These are phyloP conservation scores for Coemansia erecta DNA, from an alignment of 192 early-diverging fungal species.

Conservation along the genomic window DNA sequence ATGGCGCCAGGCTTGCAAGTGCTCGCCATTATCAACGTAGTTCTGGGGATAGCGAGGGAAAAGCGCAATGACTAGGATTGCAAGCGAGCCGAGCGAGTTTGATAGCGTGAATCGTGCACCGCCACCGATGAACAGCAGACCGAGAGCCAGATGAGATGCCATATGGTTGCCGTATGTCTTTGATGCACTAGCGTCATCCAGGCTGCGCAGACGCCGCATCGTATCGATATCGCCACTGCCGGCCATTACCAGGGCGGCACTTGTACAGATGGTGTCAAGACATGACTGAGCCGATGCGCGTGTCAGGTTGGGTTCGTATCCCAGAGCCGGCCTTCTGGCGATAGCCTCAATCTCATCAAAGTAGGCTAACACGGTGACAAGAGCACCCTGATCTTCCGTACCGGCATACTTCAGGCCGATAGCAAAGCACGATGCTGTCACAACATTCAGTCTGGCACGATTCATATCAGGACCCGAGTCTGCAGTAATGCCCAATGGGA, in stretches of 20 bases:
- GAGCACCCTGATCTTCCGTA: conserved; percentile 25
- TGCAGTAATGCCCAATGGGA: conserved; percentile 9
- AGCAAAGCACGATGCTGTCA: conserved; percentile 39
- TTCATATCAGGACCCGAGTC: conserved; percentile 15
- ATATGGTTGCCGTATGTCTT: conserved; percentile 49
- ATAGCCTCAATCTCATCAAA: conserved; percentile 32
- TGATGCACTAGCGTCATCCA: conserved; percentile 44
- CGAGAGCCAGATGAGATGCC: conserved; percentile 48
- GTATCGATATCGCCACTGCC: conserved; percentile 74
- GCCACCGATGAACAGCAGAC: conserved; percentile 41
- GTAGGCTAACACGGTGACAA: conserved; percentile 17
- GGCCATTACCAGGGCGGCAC: conserved; percentile 72
- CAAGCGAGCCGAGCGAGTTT: conserved; percentile 26
- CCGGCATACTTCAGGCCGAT: conserved; percentile 41
- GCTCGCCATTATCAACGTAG: conserved; percentile 38
- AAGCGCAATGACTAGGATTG: conserved; percentile 33
- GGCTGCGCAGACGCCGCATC: conserved; percentile 56
- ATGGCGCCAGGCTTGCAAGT: conserved; percentile 52
- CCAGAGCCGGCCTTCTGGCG: conserved; percentile 13
- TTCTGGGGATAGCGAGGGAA: conserved; percentile 46
- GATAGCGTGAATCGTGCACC: conserved; percentile 47
- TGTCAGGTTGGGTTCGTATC: conserved; percentile 56
- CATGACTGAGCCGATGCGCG: conserved; percentile 61
- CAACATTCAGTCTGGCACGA: conserved; percentile 29
- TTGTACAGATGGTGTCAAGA: conserved; percentile 63